Percentiles rank a stretch among this genome's conserved stretches.
Conservation (phyloP, 192 early-diverging fungal genomes). For the Coemansia sp. region DNA sequence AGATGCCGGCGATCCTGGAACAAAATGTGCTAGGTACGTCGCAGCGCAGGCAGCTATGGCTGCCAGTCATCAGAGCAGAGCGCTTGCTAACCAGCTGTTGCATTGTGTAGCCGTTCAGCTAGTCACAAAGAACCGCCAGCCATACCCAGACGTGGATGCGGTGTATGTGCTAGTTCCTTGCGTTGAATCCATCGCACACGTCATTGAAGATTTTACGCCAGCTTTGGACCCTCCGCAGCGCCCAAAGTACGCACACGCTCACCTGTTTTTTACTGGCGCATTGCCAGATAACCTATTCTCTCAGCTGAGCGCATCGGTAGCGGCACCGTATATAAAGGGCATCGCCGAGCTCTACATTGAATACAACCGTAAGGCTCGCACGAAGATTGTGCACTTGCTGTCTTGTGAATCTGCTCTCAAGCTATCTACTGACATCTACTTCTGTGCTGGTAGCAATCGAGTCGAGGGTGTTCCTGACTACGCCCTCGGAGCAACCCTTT, state of each 20-base stretch:
- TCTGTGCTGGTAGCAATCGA: constrained; percentile 42
- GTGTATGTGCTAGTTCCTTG: constrained; percentile 52
- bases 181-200: constrained; percentile 36
- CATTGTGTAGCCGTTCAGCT: constrained; percentile 40
- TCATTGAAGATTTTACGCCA: constrained; percentile 40
- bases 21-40: constrained; percentile 43
- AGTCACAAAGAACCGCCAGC: constrained; percentile 42
- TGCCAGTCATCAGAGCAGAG: not conserved
- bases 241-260: constrained; percentile 34
- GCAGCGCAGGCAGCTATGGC: not conserved
- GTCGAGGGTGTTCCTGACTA: constrained; percentile 50
- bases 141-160: constrained; percentile 48
- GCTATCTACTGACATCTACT: not conserved
- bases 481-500: constrained; percentile 48
- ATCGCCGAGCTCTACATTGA: constrained; percentile 51
- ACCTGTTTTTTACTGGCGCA: constrained; percentile 52
- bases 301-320: constrained; percentile 31
- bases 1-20: constrained; percentile 47
- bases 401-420: not conserved
- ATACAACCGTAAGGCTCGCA: constrained; percentile 42
- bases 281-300: constrained; percentile 39
- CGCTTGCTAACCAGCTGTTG: not conserved
- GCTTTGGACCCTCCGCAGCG: not conserved
- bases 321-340: constrained; percentile 34
- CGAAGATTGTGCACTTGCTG: not conserved